Conservation (phyloP, 1,284 basidiomycete species). For the Sanghuangporus sanghuang region DNA sequence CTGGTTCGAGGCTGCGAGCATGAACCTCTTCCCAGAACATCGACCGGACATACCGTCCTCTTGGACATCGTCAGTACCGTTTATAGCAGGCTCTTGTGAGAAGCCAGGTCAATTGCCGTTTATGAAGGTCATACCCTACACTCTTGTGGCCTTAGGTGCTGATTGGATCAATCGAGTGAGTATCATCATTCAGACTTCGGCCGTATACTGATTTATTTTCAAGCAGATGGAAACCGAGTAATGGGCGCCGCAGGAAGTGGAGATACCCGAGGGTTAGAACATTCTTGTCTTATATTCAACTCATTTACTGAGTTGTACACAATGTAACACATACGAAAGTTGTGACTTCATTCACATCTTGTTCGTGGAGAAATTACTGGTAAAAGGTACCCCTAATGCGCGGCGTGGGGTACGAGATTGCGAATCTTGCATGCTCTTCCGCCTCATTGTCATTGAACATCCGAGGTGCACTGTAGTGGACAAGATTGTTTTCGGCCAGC, state of each 20-base stretch:
- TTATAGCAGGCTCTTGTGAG: background rate
- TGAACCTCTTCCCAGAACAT: background rate
- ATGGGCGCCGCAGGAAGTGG: background rate
- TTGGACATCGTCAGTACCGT: background rate
- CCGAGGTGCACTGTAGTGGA: no score
- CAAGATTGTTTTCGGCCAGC: no score
- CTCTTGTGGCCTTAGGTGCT: background rate
- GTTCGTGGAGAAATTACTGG: background rate
- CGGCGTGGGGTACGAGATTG: background rate
- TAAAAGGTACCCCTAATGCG: background rate
- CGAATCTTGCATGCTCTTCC: background rate
- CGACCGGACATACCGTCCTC: background rate
- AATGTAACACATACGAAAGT: no score
- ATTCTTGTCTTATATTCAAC: background rate
- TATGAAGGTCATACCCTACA: background rate
- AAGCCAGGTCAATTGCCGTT: background rate
- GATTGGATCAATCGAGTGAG: background rate
- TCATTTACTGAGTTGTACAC: background rate
- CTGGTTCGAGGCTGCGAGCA: slow-evolving; percentile 25
- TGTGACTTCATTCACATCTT: background rate
- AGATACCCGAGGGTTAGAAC: background rate
- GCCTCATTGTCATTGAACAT: no score
- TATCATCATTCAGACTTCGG: background rate
- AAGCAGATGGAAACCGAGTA: background rate
- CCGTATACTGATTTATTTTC: background rate